Evolutionary conservation across 129 eudicot species (phyloP).

Genomic region (sunflower (Helianthus annuus)): DNA sequence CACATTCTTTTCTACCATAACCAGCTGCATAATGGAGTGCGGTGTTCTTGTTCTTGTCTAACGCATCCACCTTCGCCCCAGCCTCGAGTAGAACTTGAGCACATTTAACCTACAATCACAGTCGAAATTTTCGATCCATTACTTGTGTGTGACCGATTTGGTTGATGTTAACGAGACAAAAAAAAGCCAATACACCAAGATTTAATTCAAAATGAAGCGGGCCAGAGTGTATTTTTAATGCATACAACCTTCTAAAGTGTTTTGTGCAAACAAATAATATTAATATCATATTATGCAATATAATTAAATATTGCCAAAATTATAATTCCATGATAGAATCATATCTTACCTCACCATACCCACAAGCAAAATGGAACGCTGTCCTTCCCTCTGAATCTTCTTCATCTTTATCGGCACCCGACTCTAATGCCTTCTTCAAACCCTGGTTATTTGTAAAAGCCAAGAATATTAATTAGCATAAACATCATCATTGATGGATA

Average conservation of each 20-base stretch:
- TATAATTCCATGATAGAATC: slow-evolving; percentile 9
- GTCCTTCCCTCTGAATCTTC: slow-evolving; percentile 97
- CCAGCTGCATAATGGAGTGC: slow-evolving; percentile 98
- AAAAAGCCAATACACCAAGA: background rate
- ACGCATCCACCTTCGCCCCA: slow-evolving; percentile 93
- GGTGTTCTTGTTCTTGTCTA: slow-evolving; percentile 94
- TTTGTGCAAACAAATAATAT: background rate
- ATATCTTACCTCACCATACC: slow-evolving; percentile 83
- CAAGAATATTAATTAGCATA: slow-evolving; percentile 2
- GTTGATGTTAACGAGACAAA: background rate
- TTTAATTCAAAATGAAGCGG: background rate
- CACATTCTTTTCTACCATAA: slow-evolving; percentile 94
- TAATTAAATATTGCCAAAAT: background rate
- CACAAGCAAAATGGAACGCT: slow-evolving; percentile 89
- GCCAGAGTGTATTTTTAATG: background rate
- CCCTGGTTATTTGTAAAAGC: slow-evolving; percentile 48
- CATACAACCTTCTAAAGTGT: background rate
- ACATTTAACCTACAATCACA: slow-evolving; percentile 64
- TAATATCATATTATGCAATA: background rate
- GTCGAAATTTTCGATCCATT: background rate
- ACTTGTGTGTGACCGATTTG: background rate
- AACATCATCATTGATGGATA: background rate
- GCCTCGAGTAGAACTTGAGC: slow-evolving; percentile 88
- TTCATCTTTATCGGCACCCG: slow-evolving; percentile 90
- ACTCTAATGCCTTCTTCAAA: slow-evolving; percentile 69